A percentile compares a stretch with the other conserved stretches of the same genome.
Evolutionary conservation across 805 yeast species (phyloP).

Genomic region (Metschnikowia chrysomelidarum): DNA sequence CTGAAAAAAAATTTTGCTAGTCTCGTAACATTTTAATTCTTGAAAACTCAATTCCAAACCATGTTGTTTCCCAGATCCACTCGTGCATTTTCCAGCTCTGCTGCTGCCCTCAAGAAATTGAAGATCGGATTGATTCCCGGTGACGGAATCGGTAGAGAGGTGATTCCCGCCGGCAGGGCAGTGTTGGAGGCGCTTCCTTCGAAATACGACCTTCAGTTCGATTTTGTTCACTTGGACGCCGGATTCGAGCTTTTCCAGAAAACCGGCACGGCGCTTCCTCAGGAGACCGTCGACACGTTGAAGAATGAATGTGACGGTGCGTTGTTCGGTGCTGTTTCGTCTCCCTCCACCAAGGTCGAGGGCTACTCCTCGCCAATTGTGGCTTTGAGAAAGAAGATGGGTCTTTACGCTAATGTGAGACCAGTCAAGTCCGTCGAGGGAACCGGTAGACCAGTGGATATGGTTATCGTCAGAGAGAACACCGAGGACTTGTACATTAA

Average conservation of each 20-base stretch:
- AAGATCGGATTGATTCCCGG: slow-evolving; percentile 84
- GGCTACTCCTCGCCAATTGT: slow-evolving; percentile 99
- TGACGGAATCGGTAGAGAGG: slow-evolving; percentile 98
- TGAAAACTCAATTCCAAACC: not conserved
- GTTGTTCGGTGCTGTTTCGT: slow-evolving; percentile 93
- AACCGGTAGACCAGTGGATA: slow-evolving; percentile 85
- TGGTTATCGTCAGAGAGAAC: slow-evolving; percentile 98
- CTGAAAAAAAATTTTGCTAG: not conserved
- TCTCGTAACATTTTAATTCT: not conserved
- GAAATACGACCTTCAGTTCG: slow-evolving; percentile 73
- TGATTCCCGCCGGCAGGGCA: slow-evolving; percentile 93
- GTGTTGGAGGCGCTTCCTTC: slow-evolving; percentile 80
- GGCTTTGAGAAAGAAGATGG: slow-evolving; percentile 94
- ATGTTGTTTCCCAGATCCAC: slow-evolving; percentile 22
- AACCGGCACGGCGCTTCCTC: slow-evolving; percentile 96
- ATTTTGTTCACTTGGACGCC: slow-evolving; percentile 85
- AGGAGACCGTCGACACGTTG: slow-evolving; percentile 78
- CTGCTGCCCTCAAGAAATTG: slow-evolving; percentile 31
- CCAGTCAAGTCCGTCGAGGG: slow-evolving; percentile 94
- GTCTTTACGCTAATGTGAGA: slow-evolving; percentile 93
- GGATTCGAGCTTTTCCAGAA: slow-evolving; percentile 92
- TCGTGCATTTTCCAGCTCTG: slow-evolving; percentile 33
- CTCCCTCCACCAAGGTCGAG: slow-evolving; percentile 89
- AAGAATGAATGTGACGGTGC: slow-evolving; percentile 92
- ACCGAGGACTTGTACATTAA: slow-evolving; percentile 97